Conservation (phyloP, 768 basidiomycete species). For the Fomitopsis serialis region DNA sequence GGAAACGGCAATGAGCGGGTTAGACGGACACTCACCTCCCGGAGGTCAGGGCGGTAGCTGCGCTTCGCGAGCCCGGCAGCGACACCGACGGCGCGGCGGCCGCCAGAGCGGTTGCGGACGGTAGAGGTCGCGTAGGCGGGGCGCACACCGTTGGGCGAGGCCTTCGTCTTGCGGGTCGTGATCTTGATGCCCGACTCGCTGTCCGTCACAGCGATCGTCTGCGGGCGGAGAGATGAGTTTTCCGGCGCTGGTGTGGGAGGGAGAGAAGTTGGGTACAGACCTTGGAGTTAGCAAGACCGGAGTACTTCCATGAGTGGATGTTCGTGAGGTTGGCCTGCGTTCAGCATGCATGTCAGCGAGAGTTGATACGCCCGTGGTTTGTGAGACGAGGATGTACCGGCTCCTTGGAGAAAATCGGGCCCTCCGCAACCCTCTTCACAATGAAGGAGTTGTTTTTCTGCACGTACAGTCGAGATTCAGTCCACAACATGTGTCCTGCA, state of each 20-base stretch:
- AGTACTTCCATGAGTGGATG: conserved; percentile 90
- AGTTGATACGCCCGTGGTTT: neutral
- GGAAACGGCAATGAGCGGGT: conserved; percentile 8
- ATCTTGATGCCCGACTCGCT: conserved; percentile 53
- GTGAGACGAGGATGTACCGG: conserved; percentile 45
- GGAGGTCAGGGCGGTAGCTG: conserved; percentile 76
- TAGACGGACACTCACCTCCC: conserved; percentile 49
- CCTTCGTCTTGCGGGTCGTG: conserved; percentile 59
- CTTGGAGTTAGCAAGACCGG: conserved; percentile 83
- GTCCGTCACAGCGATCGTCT: conserved; percentile 66
- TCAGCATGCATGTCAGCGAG: conserved; percentile 8
- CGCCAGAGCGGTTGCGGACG: conserved; percentile 65
- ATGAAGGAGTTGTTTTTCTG: conserved; percentile 84
- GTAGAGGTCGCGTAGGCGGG: conserved; percentile 41
- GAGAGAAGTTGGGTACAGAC: conserved; percentile 28
- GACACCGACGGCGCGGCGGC: conserved; percentile 65
- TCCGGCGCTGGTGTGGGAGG: neutral
- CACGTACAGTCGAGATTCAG: conserved; percentile 2
- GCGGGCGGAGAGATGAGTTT: neutral
- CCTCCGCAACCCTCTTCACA: conserved; percentile 70
- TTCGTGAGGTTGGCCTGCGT: conserved; percentile 79
- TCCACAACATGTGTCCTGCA: neutral
- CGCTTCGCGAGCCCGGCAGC: conserved; percentile 53
- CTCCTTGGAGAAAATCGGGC: conserved; percentile 81
- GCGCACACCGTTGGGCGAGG: conserved; percentile 45